Conservation (phyloP, 495 filamentous ascomycete species). For the Xylaria bambusicola region DNA sequence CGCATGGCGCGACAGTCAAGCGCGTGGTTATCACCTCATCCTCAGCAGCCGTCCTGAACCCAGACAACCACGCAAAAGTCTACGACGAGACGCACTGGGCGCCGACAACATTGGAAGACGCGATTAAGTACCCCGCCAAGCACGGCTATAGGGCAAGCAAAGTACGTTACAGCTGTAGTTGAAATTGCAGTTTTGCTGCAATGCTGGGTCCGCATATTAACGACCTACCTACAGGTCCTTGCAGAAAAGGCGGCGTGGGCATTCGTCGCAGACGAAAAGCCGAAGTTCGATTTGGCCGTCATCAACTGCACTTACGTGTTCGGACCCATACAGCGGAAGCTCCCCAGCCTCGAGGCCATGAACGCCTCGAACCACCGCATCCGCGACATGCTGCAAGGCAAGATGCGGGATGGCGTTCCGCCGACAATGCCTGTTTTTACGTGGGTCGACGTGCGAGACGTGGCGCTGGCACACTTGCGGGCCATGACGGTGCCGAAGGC, state of each 20-base stretch:
- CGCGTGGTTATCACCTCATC: constrained; percentile 47
- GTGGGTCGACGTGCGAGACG: constrained; percentile 48
- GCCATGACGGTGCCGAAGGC: constrained; percentile 43
- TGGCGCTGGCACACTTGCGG: constrained; percentile 44
- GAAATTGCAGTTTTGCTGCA: neutral
- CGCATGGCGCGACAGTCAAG: constrained; percentile 33
- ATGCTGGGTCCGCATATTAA: constrained; percentile 5
- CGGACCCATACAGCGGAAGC: constrained; percentile 42
- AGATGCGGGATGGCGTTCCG: constrained; percentile 27
- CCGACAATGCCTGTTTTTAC: constrained; percentile 46
- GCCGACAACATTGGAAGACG: constrained; percentile 36
- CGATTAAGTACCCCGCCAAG: constrained; percentile 18
- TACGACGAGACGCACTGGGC: constrained; percentile 43
- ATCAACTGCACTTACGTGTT: constrained; percentile 51
- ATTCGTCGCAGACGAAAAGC: constrained; percentile 35
- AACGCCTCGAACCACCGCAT: constrained; percentile 54
- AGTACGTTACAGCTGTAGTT: constrained; percentile 27
- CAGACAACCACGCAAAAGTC: constrained; percentile 31
- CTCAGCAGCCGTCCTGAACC: constrained; percentile 39
- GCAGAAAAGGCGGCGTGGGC: constrained; percentile 50
- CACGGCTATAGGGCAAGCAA: constrained; percentile 45
- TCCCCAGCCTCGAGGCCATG: constrained; percentile 30
- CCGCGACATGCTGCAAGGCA: constrained; percentile 40
- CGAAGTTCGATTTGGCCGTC: constrained; percentile 43
- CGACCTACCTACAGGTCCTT: constrained; percentile 20